A percentile compares a stretch with the other conserved stretches of the same genome.
phyloP scores from a whole-genome alignment of 345 rosid genomes.

The Brassica carinata region DNA sequence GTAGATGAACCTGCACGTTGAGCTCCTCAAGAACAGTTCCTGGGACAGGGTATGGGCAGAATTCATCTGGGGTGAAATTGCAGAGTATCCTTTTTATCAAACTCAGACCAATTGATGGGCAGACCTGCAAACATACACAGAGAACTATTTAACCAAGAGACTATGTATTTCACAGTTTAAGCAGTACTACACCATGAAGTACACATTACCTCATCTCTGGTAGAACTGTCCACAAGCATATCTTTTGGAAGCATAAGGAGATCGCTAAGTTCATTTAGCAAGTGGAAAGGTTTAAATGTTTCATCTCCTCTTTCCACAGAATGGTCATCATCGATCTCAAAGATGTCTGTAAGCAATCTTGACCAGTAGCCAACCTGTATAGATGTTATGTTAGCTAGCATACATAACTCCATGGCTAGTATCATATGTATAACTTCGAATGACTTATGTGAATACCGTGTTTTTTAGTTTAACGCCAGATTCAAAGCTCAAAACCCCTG shows the following conservation, averaged over 20 bases:
- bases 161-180: not conserved
- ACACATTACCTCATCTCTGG: conserved; percentile 64
- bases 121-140: conserved; percentile 53
- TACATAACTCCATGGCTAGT: not conserved
- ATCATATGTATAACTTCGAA: not conserved
- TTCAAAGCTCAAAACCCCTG: conserved; percentile 96
- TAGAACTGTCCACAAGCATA: conserved; percentile 71
- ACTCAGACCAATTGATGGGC: conserved; percentile 76
- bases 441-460: conserved; percentile 52
- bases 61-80: conserved; percentile 96
- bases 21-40: conserved; percentile 86
- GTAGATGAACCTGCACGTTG: conserved; percentile 70
- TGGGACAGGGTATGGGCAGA: conserved; percentile 87
- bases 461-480: conserved; percentile 96
- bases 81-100: conserved; percentile 80
- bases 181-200: not conserved
- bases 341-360: conserved; percentile 72
- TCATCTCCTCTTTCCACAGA: conserved; percentile 44
- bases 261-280: conserved; percentile 83
- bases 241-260: conserved; percentile 98
- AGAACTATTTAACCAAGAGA: conserved; percentile 11
- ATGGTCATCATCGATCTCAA: conserved; percentile 60
- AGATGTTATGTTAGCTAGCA: conserved; percentile 16
- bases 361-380: conserved; percentile 92
- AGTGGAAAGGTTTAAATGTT: conserved; percentile 53